These are phyloP conservation scores for Dactylellina parvicollis DNA, from an alignment of 2,329 filamentous ascomycete genomes.

Conservation along the genomic window DNA sequence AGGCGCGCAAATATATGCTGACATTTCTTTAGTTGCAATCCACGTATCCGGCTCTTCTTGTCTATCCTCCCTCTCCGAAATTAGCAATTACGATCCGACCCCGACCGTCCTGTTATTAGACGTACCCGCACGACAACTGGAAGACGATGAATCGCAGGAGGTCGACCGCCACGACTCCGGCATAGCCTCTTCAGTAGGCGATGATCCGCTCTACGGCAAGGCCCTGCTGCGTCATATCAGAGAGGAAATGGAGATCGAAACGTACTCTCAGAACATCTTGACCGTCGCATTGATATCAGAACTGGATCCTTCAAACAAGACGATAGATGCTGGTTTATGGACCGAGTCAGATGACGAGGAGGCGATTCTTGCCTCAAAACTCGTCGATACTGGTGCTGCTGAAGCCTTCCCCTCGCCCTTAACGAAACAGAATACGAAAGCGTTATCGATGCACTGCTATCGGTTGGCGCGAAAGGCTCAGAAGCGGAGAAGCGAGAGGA, in stretches of 20 bases:
- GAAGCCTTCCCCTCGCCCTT: conserved; percentile 87
- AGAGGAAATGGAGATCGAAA: conserved; percentile 56
- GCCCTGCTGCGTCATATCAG: conserved; percentile 57
- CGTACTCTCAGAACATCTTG: conserved; percentile 58
- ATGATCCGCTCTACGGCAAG: conserved; percentile 57
- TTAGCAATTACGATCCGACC: conserved; percentile 65
- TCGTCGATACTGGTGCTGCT: conserved; percentile 83
- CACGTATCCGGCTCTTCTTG: conserved; percentile 68
- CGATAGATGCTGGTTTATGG: conserved; percentile 52
- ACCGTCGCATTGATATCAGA: conserved; percentile 59
- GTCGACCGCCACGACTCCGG: conserved; percentile 58
- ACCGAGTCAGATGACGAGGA: conserved; percentile 59
- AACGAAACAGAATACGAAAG: conserved; percentile 76
- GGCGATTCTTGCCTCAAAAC: conserved; percentile 71
- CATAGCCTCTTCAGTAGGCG: conserved; percentile 55
- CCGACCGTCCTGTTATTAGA: conserved; percentile 70
- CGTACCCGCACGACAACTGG: conserved; percentile 60
- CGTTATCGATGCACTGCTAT: conserved; percentile 84
- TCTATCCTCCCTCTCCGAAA: conserved; percentile 66
- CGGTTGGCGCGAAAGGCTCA: conserved; percentile 74
- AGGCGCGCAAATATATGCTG: conserved; percentile 19
- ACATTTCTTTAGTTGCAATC: conserved; percentile 61
- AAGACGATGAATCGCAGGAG: conserved; percentile 54
- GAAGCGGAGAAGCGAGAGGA: conserved; percentile 76
- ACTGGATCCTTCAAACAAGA: conserved; percentile 60